Evolutionary conservation across 192 early-diverging fungal genomes (phyloP).

Genomic region (Linnemannia schmuckeri): DNA sequence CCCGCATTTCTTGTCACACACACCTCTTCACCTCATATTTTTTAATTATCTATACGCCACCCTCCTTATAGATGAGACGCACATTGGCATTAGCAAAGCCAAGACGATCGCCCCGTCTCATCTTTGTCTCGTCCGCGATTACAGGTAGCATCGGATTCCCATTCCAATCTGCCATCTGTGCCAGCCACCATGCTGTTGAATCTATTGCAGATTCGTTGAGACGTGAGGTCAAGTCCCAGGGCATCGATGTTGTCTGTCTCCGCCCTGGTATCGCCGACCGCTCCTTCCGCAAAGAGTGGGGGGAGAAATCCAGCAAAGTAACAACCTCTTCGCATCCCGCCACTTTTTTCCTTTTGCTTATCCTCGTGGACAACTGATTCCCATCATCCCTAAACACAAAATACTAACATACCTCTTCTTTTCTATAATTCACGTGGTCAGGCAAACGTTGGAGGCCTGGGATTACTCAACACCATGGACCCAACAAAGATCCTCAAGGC

Average conservation of each 20-base stretch:
- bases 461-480: constrained; percentile 33
- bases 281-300: constrained; percentile 41
- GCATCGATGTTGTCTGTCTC: constrained; percentile 60
- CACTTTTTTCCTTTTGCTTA: too few relatives aligned
- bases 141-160: constrained; percentile 51
- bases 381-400: neutral
- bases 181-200: constrained; percentile 63
- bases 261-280: constrained; percentile 30
- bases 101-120: constrained; percentile 39
- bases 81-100: constrained; percentile 38
- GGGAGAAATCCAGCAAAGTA: constrained; percentile 18
- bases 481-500: constrained; percentile 24
- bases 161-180: constrained; percentile 50
- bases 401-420: neutral
- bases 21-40: neutral
- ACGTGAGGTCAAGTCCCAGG: constrained; percentile 60
- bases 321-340: neutral
- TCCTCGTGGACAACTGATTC: neutral
- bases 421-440: neutral
- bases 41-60: neutral
- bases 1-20: neutral
- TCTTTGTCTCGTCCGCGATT: constrained; percentile 36
- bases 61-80: constrained; percentile 26
- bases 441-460: constrained; percentile 11
- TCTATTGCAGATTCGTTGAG: constrained; percentile 59